These are phyloP conservation scores for Eucalyptus grandis DNA, from an alignment of 345 rosid genomes.

Conservation along the genomic window DNA sequence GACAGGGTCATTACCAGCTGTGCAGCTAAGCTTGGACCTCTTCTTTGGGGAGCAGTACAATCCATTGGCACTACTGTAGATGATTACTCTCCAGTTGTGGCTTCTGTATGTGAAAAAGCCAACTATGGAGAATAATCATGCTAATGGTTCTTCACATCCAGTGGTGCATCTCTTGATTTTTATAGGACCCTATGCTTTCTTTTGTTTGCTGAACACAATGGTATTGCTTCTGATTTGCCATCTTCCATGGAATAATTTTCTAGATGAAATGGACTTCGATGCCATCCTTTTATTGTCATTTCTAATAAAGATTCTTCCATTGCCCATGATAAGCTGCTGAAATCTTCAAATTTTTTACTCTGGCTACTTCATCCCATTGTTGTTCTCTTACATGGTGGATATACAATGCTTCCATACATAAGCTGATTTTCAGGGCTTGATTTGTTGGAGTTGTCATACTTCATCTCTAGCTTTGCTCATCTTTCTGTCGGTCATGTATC, in stretches of 20 bases:
- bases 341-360: background rate
- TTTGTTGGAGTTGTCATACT: background rate
- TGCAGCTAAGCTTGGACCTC: constrained; percentile 38
- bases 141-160: constrained; percentile 6
- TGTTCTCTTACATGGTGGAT: background rate
- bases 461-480: background rate
- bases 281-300: background rate
- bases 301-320: background rate
- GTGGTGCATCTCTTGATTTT: constrained; percentile 24
- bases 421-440: background rate
- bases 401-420: background rate
- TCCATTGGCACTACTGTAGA: constrained; percentile 24
- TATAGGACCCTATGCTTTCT: background rate
- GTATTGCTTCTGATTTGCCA: background rate
- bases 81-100: constrained; percentile 43
- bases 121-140: constrained; percentile 4
- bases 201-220: background rate
- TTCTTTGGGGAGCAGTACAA: constrained; percentile 38
- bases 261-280: background rate
- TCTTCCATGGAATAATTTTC: background rate
- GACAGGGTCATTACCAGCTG: constrained; percentile 47
- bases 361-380: background rate
- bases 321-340: background rate
- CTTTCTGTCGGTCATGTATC: background rate
- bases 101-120: constrained; percentile 26